Conservation (phyloP, 106 monocot species). For the Cymbidium sinense region DNA sequence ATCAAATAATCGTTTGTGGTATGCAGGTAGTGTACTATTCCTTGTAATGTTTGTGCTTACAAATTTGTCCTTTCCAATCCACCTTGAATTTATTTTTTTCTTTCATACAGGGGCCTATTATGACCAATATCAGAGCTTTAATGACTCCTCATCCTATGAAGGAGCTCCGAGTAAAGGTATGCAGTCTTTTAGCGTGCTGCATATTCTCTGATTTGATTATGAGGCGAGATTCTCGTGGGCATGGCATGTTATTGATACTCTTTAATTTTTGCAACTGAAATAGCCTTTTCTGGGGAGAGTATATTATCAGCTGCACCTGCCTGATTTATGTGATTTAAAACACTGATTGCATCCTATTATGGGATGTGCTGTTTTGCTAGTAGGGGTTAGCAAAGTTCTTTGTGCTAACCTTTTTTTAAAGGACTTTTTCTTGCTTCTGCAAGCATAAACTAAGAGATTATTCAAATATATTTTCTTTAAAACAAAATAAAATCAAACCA, state of each 20-base stretch:
- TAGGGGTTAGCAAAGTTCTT: background rate
- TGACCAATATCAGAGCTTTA: constrained; percentile 82
- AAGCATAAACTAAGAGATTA: background rate
- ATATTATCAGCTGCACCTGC: background rate
- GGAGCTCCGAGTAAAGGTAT: constrained; percentile 90
- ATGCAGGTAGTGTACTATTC: constrained; percentile 64
- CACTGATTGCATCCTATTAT: background rate
- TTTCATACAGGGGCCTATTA: constrained; percentile 71
- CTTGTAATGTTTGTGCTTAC: background rate
- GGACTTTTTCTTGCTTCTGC: constrained; percentile 1
- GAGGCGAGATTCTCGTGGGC: background rate
- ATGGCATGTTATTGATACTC: background rate
- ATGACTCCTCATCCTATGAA: constrained; percentile 95
- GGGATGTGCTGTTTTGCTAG: background rate
- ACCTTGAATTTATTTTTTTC: background rate
- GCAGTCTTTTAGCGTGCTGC: background rate
- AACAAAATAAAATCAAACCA: too few relatives aligned
- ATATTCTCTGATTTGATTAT: background rate
- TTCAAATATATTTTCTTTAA: background rate
- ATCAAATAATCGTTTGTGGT: constrained; percentile 96
- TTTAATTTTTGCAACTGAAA: constrained; percentile 1
- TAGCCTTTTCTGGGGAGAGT: background rate
- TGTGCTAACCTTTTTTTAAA: background rate
- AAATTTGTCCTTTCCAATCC: background rate
- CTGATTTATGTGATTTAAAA: background rate